A percentile compares a stretch with the other conserved stretches of the same genome.
Evolutionary conservation across 2,329 filamentous ascomycete genomes (phyloP).

Genomic region (Cercospora zeina): DNA sequence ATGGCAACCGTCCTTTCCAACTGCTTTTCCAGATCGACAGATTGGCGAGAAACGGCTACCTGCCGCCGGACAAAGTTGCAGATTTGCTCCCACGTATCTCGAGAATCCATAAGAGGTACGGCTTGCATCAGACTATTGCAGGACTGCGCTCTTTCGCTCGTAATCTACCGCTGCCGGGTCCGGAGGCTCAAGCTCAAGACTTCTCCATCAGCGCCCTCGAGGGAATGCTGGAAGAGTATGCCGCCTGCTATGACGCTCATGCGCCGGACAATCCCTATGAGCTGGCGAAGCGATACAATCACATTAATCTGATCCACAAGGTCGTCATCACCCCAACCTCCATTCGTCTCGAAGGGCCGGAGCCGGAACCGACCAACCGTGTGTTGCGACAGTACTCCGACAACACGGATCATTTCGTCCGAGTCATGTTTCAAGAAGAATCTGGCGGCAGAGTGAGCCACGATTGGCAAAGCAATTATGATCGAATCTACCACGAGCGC

Average conservation of each 20-base stretch:
- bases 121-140: constrained; percentile 39
- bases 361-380: constrained; percentile 66
- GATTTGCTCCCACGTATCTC: constrained; percentile 51
- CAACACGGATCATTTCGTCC: constrained; percentile 64
- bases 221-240: constrained; percentile 44
- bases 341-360: constrained; percentile 48
- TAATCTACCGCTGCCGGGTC: constrained; percentile 55
- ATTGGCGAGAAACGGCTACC: constrained; percentile 62
- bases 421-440: constrained; percentile 74
- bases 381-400: constrained; percentile 66
- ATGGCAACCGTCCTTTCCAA: constrained; percentile 51
- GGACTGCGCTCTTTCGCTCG: constrained; percentile 57
- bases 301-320: constrained; percentile 42
- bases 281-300: constrained; percentile 36
- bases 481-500: constrained; percentile 56
- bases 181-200: constrained; percentile 49
- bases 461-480: constrained; percentile 53
- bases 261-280: constrained; percentile 38
- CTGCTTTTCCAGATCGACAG: constrained; percentile 64
- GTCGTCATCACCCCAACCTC: constrained; percentile 46
- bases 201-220: constrained; percentile 49
- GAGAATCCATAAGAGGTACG: constrained; percentile 34
- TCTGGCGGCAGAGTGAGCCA: constrained; percentile 64
- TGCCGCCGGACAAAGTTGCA: constrained; percentile 57
- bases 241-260: constrained; percentile 41